Base-by-base conservation (phyloP, 768 basidiomycete species). In the Hortiboletus campestris region DNA sequence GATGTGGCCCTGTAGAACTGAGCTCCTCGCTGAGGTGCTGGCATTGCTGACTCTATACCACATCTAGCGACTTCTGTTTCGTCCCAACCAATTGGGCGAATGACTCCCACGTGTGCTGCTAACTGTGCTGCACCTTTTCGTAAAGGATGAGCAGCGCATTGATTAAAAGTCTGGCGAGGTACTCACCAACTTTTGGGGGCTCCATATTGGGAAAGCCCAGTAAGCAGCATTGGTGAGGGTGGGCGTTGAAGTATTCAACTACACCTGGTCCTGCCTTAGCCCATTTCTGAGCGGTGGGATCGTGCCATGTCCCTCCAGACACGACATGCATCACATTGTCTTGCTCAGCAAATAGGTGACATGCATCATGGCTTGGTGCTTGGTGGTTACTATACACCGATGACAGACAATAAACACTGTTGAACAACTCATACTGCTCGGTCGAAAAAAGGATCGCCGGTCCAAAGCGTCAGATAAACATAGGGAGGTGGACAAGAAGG, bases 361-460 rank as follows among this genome's bases (percentile, higher is more conserved):
- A 46, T 19, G 31, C 17, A 14, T 46, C 29, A 19, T 11, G n/a
- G 9, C 44, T 46, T 2, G n/a, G 44, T 13, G 44, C 44, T 32
- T 20, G 13, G 7, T 6, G 6, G 12, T 16, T 8, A 8, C 25
- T 46, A 31, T 46, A 46, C 28, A 45, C 44, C 6, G 29, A 45
- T 13, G 29, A 45, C 44, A 45, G 19, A 13, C 12, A 11, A 32
- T 45, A 45, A 32, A 45, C n/a, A 6, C 44, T 6, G 13, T 45
- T 45, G 29, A 63, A 69, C 1, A 63, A 65, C 28, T 73, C 59
- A 25, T 60, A 73, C 8, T 25, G 38, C 49, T 73, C 64, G 1
- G 67, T 71, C 1, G 61, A 65, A 51, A 67, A 71, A 0, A 67
- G 45, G 8, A 71, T 58, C 0, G 63, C 58, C 0, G 72, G 72